These are phyloP conservation scores for Malania oleifera DNA, from an alignment of 164 flowering plant genomes.

Conservation along the genomic window DNA sequence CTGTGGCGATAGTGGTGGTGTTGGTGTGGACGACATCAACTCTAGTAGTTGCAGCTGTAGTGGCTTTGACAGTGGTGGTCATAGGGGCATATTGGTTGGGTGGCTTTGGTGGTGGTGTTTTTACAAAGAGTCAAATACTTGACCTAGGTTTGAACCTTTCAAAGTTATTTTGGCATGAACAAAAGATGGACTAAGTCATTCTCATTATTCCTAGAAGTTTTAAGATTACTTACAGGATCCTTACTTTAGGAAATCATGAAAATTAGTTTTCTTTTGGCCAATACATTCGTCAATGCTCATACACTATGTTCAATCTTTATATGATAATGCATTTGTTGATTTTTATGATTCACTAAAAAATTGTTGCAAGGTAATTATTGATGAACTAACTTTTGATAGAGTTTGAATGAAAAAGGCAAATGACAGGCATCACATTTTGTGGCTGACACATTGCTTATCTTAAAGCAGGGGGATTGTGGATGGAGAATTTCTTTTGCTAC, in stretches of 20 bases:
- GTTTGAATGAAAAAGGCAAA: too few species aligned
- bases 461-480: too few species aligned
- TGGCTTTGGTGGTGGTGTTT: slow-evolving; percentile 28
- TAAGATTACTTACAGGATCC: neutral
- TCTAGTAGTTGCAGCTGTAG: slow-evolving; percentile 23
- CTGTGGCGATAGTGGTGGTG: slow-evolving; percentile 33
- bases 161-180: neutral
- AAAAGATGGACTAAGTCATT: neutral
- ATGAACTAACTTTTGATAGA: too few species aligned
- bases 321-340: too few species aligned
- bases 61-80: slow-evolving; percentile 29
- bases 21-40: slow-evolving; percentile 27
- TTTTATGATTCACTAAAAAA: too few species aligned
- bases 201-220: neutral
- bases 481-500: too few species aligned
- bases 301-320: neutral
- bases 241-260: neutral
- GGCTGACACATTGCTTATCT: too few species aligned
- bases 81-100: slow-evolving; percentile 39
- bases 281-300: neutral
- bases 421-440: too few species aligned
- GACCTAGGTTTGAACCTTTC: slow-evolving; percentile 40
- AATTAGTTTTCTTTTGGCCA: neutral
- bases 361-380: too few species aligned
- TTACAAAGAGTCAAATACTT: slow-evolving; percentile 30